Evolutionary conservation across 208 protist species (phyloP).

Genomic region (Leishmania turanica): DNA sequence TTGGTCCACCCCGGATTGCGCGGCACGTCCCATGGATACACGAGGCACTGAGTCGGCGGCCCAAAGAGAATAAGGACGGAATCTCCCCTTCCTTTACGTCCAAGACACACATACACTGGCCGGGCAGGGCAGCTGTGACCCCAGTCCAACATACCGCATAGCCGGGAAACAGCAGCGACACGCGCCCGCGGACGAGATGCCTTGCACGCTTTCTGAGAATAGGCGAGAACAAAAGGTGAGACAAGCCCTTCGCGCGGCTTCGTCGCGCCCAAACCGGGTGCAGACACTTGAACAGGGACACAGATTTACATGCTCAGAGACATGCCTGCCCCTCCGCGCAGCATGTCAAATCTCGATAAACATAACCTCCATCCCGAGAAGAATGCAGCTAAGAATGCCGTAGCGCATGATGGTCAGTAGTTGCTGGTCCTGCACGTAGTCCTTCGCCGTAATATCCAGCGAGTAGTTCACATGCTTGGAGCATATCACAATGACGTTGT

Average conservation of each 20-base stretch:
- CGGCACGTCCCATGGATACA: not conserved
- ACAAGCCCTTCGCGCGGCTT: not conserved
- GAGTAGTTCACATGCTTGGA: slow-evolving; percentile 86
- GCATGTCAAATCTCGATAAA: slow-evolving; percentile 80
- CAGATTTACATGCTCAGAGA: not conserved
- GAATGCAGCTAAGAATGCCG: slow-evolving; percentile 77
- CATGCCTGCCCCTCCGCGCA: not conserved
- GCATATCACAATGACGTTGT: slow-evolving; percentile 86
- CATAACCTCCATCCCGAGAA: slow-evolving; percentile 84
- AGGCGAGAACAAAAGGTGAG: not conserved
- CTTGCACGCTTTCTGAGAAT: not conserved
- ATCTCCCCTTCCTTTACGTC: not conserved
- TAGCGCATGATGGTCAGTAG: slow-evolving; percentile 86
- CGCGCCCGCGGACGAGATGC: not conserved
- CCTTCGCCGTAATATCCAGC: slow-evolving; percentile 87
- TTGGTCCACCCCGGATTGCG: not conserved
- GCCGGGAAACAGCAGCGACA: not conserved
- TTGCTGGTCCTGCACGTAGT: slow-evolving; percentile 91
- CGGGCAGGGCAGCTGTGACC: not conserved
- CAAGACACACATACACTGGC: not conserved
- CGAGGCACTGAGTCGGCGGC: not conserved
- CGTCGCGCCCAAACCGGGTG: not conserved
- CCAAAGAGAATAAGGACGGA: not conserved
- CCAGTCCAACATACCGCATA: not conserved
- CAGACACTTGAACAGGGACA: not conserved